A percentile compares a stretch with the other conserved stretches of the same genome.
Conservation (phyloP, 257 asterid genomes). For the Euphrasia confusa region DNA sequence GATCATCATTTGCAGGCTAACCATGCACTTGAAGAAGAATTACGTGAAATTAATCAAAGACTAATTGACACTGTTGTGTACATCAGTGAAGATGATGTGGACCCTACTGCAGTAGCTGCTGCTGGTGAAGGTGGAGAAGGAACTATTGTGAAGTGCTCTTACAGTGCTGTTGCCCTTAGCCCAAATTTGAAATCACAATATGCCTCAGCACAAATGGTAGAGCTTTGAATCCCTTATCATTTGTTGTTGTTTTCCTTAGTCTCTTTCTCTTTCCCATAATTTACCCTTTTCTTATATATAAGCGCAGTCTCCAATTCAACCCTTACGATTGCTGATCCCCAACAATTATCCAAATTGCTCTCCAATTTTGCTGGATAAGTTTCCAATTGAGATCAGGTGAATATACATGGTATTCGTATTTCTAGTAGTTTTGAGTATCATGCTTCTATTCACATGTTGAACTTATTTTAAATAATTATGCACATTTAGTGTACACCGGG, state of each 20-base stretch:
- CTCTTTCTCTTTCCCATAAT: conserved; percentile 18
- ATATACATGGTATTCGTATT: conserved; percentile 15
- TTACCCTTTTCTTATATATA: conserved; percentile 15
- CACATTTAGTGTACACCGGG: not conserved
- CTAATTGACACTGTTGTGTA: conserved; percentile 80
- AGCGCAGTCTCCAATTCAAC: conserved; percentile 89
- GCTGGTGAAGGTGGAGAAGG: conserved; percentile 85
- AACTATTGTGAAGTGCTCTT: conserved; percentile 77
- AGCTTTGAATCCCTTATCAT: conserved; percentile 26
- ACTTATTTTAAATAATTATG: not conserved
- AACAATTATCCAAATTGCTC: conserved; percentile 76
- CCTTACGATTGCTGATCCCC: conserved; percentile 77
- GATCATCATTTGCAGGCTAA: conserved; percentile 49
- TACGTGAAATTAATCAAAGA: conserved; percentile 67
- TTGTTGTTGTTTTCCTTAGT: conserved; percentile 14
- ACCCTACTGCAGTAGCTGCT: conserved; percentile 73
- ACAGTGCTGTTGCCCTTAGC: conserved; percentile 75
- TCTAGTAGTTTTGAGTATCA: conserved; percentile 1
- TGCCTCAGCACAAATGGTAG: conserved; percentile 89
- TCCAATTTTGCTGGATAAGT: conserved; percentile 80
- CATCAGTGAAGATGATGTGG: conserved; percentile 73
- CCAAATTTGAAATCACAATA: conserved; percentile 81
- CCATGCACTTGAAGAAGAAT: conserved; percentile 84
- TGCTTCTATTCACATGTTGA: conserved; percentile 15
- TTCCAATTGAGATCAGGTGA: conserved; percentile 90